Conservation (phyloP, 306 rosid genomes). For the Quercus wislizeni region DNA sequence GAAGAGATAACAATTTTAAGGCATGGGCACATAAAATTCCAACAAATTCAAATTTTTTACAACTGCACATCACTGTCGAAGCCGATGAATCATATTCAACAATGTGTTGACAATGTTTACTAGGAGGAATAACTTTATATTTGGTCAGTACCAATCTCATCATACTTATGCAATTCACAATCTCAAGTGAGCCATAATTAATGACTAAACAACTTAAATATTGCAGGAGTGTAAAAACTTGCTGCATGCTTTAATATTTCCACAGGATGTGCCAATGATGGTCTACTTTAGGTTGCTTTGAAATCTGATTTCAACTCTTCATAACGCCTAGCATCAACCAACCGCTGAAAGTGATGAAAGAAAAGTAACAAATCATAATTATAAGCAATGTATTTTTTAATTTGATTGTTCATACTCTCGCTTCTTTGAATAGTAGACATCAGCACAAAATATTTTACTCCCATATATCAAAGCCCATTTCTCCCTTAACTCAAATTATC, state of each 20-base stretch:
- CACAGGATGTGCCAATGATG: not conserved
- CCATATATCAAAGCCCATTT: too few relatives aligned
- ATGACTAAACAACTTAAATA: not conserved
- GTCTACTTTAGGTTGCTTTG: conserved; percentile 1
- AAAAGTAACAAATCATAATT: not conserved
- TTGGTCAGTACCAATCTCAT: not conserved
- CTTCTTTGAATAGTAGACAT: not conserved
- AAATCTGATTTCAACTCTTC: not conserved
- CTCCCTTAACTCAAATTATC: too few relatives aligned
- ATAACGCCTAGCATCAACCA: not conserved
- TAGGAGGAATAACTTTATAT: not conserved
- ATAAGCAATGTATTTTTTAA: not conserved
- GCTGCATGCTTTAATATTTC: not conserved
- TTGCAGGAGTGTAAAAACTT: not conserved
- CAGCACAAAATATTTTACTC: too few relatives aligned
- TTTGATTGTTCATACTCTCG: not conserved
- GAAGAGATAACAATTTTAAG: too few relatives aligned
- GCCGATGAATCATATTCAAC: too few relatives aligned
- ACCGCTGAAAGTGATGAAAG: not conserved
- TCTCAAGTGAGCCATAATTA: not conserved
- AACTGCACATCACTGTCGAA: too few relatives aligned
- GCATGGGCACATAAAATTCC: too few relatives aligned
- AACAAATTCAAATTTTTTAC: too few relatives aligned
- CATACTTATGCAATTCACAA: not conserved
- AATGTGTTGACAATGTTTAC: too few relatives aligned